These are phyloP conservation scores for Epicoccum sorghinum DNA, from an alignment of 2,329 filamentous ascomycete genomes.

Conservation along the genomic window DNA sequence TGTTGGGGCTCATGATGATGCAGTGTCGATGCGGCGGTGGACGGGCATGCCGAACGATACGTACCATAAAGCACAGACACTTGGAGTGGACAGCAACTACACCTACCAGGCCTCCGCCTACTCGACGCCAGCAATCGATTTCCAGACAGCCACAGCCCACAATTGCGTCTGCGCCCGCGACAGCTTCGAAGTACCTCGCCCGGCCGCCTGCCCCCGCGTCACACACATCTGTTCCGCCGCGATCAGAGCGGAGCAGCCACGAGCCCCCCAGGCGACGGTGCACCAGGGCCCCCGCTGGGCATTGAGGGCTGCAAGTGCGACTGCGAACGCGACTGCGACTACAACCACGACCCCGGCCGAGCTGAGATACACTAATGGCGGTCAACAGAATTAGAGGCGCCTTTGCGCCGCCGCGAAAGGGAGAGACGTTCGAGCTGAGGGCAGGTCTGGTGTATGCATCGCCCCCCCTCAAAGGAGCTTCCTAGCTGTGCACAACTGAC, in stretches of 20 bases:
- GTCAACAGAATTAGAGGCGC: constrained; percentile 95
- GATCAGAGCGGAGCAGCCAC: constrained; percentile 4
- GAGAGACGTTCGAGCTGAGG: constrained; percentile 96
- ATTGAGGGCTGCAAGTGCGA: constrained; percentile 42
- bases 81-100: not conserved
- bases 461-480: constrained; percentile 1
- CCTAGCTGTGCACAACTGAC: constrained; percentile 34
- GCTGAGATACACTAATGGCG: constrained; percentile 68
- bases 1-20: constrained; percentile 14
- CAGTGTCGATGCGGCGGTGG: constrained; percentile 4
- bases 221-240: constrained; percentile 5
- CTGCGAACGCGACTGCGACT: constrained; percentile 17
- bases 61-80: constrained; percentile 29
- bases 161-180: constrained; percentile 6
- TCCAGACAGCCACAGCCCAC: not conserved
- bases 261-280: not conserved
- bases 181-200: not conserved
- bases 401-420: constrained; percentile 91
- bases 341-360: constrained; percentile 4
- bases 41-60: constrained; percentile 10
- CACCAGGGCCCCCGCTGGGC: constrained; percentile 17
- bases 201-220: not conserved
- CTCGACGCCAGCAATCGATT: constrained; percentile 22
- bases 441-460: constrained; percentile 75
- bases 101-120: constrained; percentile 22